These are phyloP conservation scores for Fraxinus platypoda DNA, from an alignment of 305 asterid genomes.

Conservation along the genomic window DNA sequence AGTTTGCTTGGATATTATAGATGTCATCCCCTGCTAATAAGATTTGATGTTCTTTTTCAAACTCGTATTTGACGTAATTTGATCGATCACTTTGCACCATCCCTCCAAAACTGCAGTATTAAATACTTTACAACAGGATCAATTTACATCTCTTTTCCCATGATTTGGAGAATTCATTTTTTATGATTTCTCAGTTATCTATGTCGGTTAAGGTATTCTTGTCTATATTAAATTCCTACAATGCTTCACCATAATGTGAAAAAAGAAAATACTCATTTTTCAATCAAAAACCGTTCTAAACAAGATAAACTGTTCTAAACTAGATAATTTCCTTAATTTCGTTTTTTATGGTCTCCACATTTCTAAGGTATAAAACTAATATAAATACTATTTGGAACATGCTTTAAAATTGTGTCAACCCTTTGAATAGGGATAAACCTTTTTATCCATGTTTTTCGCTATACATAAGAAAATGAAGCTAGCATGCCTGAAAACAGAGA, in stretches of 20 bases:
- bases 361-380: background rate
- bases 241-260: background rate
- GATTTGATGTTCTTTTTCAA: background rate
- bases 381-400: background rate
- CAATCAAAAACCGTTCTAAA: background rate
- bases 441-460: background rate
- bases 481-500: background rate
- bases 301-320: background rate
- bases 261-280: background rate
- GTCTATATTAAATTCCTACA: background rate
- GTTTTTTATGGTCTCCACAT: background rate
- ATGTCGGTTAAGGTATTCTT: background rate
- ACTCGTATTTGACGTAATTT: background rate
- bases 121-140: background rate
- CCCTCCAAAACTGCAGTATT: background rate
- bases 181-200: background rate
- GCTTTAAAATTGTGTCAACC: background rate
- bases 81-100: background rate
- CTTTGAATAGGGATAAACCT: background rate
- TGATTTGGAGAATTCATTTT: background rate
- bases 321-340: background rate
- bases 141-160: background rate
- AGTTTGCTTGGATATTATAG: background rate
- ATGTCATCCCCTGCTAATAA: background rate
- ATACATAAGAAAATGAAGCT: background rate